Evolutionary conservation across 1,284 basidiomycete genomes (phyloP).

Genomic region (Coniophora puteana): DNA sequence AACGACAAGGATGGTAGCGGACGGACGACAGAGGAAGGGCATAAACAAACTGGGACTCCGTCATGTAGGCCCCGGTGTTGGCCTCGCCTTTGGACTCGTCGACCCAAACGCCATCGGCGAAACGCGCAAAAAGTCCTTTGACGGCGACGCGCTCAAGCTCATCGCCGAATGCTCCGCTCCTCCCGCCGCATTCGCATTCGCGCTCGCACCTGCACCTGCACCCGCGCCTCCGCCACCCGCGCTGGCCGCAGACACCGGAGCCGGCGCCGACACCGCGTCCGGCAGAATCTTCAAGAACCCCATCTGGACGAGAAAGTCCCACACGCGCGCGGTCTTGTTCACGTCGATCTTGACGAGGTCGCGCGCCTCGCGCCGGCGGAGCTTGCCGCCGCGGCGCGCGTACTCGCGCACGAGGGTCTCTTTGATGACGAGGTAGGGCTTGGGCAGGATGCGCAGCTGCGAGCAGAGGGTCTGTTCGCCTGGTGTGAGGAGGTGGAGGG

Average conservation of each 20-base stretch:
- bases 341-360: slow-evolving; percentile 91
- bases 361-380: slow-evolving; percentile 81
- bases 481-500: slow-evolving; percentile 81
- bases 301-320: slow-evolving; percentile 83
- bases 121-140: no score
- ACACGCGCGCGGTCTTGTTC: slow-evolving; percentile 86
- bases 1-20: no score
- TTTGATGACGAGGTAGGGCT: slow-evolving; percentile 91
- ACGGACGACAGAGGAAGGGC: no score
- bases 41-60: no score
- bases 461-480: slow-evolving; percentile 90
- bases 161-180: no score
- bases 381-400: slow-evolving; percentile 81
- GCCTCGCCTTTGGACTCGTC: no score
- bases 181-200: no score
- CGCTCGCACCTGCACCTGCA: neutral
- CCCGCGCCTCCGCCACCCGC: no score
- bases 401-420: slow-evolving; percentile 91
- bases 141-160: no score
- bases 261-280: slow-evolving; percentile 31
- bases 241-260: no score
- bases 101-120: no score
- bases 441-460: slow-evolving; percentile 82
- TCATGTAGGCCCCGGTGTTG: no score
- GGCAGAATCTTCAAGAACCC: slow-evolving; percentile 66